Conservation (phyloP, 305 asterid genomes). For the Solanum chacoense region DNA sequence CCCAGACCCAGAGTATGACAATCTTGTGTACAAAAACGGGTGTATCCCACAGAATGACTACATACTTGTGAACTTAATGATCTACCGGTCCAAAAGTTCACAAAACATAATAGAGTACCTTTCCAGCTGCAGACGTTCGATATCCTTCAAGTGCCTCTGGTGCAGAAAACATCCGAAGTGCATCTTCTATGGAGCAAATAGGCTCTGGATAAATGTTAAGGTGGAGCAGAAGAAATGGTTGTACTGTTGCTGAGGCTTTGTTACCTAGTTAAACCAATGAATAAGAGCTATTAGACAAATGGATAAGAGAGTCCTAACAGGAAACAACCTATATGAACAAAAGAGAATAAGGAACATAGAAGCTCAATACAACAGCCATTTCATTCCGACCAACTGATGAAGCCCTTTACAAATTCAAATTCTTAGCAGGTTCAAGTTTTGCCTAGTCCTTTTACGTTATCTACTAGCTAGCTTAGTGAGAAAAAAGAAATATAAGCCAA, state of each 20-base stretch:
- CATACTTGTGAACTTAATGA: not conserved
- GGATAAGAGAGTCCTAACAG: not conserved
- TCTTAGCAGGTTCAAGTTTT: not conserved
- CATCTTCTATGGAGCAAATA: conserved; percentile 61
- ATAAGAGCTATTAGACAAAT: not conserved
- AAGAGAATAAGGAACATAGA: not conserved
- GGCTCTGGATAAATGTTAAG: conserved; percentile 70
- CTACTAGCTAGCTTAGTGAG: not conserved
- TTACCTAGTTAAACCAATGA: conserved; percentile 32
- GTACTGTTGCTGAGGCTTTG: conserved; percentile 68
- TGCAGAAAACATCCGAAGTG: conserved; percentile 58
- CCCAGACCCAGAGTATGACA: not conserved
- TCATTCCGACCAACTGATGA: not conserved
- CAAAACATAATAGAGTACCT: conserved; percentile 29
- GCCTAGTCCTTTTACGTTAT: not conserved
- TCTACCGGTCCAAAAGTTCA: not conserved
- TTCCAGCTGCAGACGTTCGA: conserved; percentile 52
- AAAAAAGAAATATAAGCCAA: not conserved
- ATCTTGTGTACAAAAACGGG: not conserved
- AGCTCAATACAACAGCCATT: not conserved
- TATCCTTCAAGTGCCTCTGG: conserved; percentile 84
- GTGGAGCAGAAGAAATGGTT: conserved; percentile 82
- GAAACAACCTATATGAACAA: not conserved
- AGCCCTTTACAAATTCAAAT: not conserved
- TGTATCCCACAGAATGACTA: not conserved